phyloP scores from a whole-genome alignment of 1,284 basidiomycete genomes.

The Ceratobasidium sp. region DNA sequence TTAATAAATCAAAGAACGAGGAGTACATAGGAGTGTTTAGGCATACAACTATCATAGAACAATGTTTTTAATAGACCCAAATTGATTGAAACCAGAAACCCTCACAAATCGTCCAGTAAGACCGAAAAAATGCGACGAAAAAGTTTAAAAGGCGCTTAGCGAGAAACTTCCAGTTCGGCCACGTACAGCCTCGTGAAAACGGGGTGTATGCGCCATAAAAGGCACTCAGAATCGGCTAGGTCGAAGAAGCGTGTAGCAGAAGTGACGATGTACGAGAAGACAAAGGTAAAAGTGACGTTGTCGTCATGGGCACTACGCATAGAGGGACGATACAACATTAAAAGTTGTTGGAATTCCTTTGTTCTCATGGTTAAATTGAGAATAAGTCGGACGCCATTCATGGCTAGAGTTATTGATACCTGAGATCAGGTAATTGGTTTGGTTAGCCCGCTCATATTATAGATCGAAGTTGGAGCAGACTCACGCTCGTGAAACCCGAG shows the following conservation, averaged over 20 bases:
- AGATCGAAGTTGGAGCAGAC: not conserved
- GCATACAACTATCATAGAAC: not conserved
- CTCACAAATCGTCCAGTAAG: not conserved
- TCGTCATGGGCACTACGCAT: conserved; percentile 27
- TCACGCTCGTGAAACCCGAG: conserved; percentile 45
- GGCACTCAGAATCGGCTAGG: not conserved
- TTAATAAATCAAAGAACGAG: not conserved
- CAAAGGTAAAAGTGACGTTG: not conserved
- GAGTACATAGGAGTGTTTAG: not conserved
- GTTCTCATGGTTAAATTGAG: conserved; percentile 1
- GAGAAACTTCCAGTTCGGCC: not conserved
- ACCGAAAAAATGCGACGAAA: not conserved
- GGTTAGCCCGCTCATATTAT: not conserved
- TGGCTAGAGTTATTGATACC: conserved; percentile 38
- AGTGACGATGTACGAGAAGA: not conserved
- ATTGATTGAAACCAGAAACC: not conserved
- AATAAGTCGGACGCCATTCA: conserved; percentile 41
- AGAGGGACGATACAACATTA: not conserved
- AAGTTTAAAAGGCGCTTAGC: not conserved
- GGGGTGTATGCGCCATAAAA: conserved; percentile 3
- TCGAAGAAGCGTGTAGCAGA: not conserved
- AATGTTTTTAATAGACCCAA: not conserved
- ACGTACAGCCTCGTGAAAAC: not conserved
- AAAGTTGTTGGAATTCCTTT: conserved; percentile 31
- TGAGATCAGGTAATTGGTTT: not conserved